These are phyloP conservation scores for Lactarius tabidus DNA, from an alignment of 768 basidiomycete genomes.

Conservation along the genomic window DNA sequence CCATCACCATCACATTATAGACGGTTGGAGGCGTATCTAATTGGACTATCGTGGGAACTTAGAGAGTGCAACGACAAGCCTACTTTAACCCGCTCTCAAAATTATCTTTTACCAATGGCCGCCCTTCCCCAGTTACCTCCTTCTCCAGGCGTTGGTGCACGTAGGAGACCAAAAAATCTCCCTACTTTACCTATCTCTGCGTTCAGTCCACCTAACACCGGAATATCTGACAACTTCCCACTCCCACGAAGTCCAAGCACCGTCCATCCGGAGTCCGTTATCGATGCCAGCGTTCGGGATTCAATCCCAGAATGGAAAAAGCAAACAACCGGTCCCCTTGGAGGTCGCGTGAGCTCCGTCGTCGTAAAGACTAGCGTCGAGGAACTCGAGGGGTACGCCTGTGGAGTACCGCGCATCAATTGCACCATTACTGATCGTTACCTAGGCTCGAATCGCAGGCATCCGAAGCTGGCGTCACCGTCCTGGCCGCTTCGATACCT, in stretches of 20 bases:
- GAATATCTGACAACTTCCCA: constrained; percentile 63
- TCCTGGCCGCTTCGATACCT: constrained; percentile 59
- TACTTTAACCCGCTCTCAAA: background rate
- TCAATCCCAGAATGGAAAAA: constrained; percentile 48
- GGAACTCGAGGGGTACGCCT: constrained; percentile 44
- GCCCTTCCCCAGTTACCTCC: constrained; percentile 29
- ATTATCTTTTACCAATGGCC: constrained; percentile 5
- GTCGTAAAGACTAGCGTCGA: constrained; percentile 34
- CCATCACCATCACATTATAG: background rate
- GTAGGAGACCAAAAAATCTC: constrained; percentile 62
- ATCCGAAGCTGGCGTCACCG: constrained; percentile 12
- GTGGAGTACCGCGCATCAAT: background rate
- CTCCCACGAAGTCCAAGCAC: constrained; percentile 64
- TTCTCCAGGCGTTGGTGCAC: constrained; percentile 43
- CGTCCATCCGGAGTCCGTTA: constrained; percentile 55
- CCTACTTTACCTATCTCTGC: constrained; percentile 74
- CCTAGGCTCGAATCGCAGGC: constrained; percentile 25
- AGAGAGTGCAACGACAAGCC: background rate
- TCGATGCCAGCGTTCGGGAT: constrained; percentile 64
- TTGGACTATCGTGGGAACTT: background rate
- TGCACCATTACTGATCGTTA: background rate
- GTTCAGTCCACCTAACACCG: constrained; percentile 67
- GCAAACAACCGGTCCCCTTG: constrained; percentile 45
- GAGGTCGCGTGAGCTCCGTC: constrained; percentile 47
- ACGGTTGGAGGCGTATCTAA: background rate